These are phyloP conservation scores for Clarkia xantiana DNA, from an alignment of 345 rosid genomes.

Conservation along the genomic window DNA sequence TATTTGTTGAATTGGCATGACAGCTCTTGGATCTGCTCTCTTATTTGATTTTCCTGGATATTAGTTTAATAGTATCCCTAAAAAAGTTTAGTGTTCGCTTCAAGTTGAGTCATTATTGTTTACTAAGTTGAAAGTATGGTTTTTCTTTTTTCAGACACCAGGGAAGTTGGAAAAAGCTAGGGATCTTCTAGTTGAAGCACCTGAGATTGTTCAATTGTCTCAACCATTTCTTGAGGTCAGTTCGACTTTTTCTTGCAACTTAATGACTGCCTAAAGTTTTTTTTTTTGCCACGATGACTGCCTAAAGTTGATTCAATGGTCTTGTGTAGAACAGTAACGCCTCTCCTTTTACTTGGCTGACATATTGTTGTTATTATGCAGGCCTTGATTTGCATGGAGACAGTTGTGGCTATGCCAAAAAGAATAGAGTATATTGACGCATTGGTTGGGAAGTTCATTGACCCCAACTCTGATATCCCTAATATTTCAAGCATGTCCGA, in stretches of 20 bases:
- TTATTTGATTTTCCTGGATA: too few species aligned
- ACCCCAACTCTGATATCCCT: conserved; percentile 36
- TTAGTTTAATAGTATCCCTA: too few species aligned
- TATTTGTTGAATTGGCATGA: too few species aligned
- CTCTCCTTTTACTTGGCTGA: too few species aligned
- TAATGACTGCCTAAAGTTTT: background rate
- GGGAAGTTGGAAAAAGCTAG: conserved; percentile 66
- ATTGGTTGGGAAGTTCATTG: conserved; percentile 54
- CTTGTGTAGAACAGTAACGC: background rate
- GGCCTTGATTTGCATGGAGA: conserved; percentile 65
- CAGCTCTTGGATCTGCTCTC: too few species aligned
- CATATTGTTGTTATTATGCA: conserved; percentile 10
- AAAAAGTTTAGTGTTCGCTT: too few species aligned
- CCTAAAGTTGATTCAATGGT: conserved; percentile 4
- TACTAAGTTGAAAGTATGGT: background rate
- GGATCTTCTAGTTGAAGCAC: conserved; percentile 51
- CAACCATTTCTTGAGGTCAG: conserved; percentile 65
- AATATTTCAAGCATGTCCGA: conserved; percentile 40
- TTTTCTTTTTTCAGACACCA: conserved; percentile 30
- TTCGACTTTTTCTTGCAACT: background rate
- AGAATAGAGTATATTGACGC: conserved; percentile 59
- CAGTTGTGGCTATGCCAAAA: conserved; percentile 53
- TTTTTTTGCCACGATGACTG: background rate
- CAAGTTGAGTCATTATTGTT: too few species aligned
- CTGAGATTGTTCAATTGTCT: conserved; percentile 64